Percentiles rank a stretch among this genome's conserved stretches.
These are phyloP conservation scores for Closterium sp. DNA, from an alignment of 139 green algal genomes.

Conservation along the genomic window DNA sequence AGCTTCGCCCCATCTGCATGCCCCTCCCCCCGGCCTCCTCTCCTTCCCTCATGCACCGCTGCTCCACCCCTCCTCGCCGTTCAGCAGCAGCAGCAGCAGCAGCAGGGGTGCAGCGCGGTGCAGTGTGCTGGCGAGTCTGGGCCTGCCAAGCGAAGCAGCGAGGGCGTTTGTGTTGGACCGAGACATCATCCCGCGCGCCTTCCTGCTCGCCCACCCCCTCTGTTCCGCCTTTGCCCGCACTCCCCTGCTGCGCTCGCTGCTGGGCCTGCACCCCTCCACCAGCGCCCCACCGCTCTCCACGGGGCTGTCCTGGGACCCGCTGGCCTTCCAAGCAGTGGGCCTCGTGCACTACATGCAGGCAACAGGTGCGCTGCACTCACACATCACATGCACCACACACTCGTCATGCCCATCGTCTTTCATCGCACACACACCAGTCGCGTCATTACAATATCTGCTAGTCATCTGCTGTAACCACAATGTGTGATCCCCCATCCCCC, in stretches of 20 bases:
- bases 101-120: background rate
- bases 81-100: background rate
- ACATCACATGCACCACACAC: background rate
- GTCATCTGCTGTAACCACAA: background rate
- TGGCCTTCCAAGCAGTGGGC: background rate
- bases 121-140: background rate
- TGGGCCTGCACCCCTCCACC: background rate
- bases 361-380: background rate
- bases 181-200: background rate
- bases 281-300: background rate
- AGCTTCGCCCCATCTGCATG: background rate
- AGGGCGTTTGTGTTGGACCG: background rate
- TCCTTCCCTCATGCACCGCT: background rate
- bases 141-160: background rate
- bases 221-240: background rate
- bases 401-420: background rate
- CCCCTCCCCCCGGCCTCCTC: background rate
- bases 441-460: background rate
- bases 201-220: background rate
- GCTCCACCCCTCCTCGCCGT: background rate
- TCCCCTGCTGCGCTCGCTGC: background rate
- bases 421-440: background rate
- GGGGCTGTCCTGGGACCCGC: background rate
- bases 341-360: background rate
- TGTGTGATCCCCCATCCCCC: background rate